phyloP scores from a whole-genome alignment of 345 rosid species.

The Iberis pinnata region DNA sequence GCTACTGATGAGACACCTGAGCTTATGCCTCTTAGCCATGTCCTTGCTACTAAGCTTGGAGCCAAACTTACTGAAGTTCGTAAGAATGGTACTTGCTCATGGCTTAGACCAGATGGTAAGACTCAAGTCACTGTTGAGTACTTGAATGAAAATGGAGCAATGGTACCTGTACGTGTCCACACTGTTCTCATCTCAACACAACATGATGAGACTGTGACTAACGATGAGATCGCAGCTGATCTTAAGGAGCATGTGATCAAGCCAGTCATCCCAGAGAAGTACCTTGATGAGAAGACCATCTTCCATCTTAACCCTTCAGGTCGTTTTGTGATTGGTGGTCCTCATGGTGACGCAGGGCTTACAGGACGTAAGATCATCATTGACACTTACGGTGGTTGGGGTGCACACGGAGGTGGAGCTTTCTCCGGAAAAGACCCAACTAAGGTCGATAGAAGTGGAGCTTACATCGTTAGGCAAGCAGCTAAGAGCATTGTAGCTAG shows the following conservation, averaged over 20 bases:
- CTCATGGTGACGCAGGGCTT: conserved; percentile 80
- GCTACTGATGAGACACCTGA: conserved; percentile 74
- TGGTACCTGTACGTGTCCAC: conserved; percentile 38
- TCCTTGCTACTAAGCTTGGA: conserved; percentile 65
- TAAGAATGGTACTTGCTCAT: conserved; percentile 34
- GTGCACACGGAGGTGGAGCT: conserved; percentile 82
- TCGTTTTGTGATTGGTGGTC: conserved; percentile 72
- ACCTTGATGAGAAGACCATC: conserved; percentile 73
- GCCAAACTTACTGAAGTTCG: conserved; percentile 71
- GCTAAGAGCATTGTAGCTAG: conserved; percentile 38
- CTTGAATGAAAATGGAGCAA: conserved; percentile 33
- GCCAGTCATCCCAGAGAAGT: conserved; percentile 63
- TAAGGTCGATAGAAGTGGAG: conserved; percentile 74
- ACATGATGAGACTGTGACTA: conserved; percentile 38
- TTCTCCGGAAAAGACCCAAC: conserved; percentile 79
- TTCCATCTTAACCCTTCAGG: conserved; percentile 85
- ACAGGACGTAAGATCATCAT: conserved; percentile 79
- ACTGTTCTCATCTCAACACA: conserved; percentile 37
- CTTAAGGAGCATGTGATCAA: conserved; percentile 56
- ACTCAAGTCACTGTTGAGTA: conserved; percentile 38
- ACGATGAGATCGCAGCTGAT: conserved; percentile 40
- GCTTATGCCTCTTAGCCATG: conserved; percentile 66
- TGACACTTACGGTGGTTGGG: conserved; percentile 75
- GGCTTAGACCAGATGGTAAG: conserved; percentile 38
- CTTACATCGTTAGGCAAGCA: conserved; percentile 55